phyloP scores from a whole-genome alignment of 2,329 filamentous ascomycete species.

The Penicillium thymicola region DNA sequence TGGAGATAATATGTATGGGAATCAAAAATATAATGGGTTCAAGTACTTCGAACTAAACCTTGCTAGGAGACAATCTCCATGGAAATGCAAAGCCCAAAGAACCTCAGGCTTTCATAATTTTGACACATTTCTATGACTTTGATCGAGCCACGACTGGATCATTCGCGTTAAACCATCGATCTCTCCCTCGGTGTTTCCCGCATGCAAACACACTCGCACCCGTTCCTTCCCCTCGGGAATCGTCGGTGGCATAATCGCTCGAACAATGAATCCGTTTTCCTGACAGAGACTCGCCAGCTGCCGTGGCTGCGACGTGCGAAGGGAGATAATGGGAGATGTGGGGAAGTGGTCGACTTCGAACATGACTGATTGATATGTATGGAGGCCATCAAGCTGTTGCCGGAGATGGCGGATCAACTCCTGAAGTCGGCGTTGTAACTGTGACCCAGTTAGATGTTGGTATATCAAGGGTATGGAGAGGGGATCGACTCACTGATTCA shows the following conservation, averaged over 20 bases:
- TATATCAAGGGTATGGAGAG: background rate
- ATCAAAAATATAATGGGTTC: background rate
- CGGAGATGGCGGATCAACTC: conserved; percentile 48
- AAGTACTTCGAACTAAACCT: background rate
- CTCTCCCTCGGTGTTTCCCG: conserved; percentile 59
- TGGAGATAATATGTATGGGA: background rate
- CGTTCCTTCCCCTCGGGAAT: conserved; percentile 62
- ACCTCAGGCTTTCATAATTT: conserved; percentile 2
- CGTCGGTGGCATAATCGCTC: conserved; percentile 66
- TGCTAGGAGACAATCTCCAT: background rate
- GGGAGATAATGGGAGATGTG: conserved; percentile 62
- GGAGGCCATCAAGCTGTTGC: conserved; percentile 42
- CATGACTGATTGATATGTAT: conserved; percentile 23
- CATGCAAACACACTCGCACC: conserved; percentile 66
- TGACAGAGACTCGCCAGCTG: conserved; percentile 61
- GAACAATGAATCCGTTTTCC: conserved; percentile 55
- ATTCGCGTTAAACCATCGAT: conserved; percentile 52
- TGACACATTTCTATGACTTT: background rate
- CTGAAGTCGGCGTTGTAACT: conserved; percentile 48
- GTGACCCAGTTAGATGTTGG: background rate
- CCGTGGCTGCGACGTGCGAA: conserved; percentile 58
- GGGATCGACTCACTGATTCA: conserved; percentile 36
- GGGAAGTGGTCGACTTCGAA: conserved; percentile 45
- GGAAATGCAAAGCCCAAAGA: background rate
- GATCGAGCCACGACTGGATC: conserved; percentile 50